These are phyloP conservation scores for Cercospora nicotianae DNA, from an alignment of 2,329 filamentous ascomycete genomes.

Conservation along the genomic window DNA sequence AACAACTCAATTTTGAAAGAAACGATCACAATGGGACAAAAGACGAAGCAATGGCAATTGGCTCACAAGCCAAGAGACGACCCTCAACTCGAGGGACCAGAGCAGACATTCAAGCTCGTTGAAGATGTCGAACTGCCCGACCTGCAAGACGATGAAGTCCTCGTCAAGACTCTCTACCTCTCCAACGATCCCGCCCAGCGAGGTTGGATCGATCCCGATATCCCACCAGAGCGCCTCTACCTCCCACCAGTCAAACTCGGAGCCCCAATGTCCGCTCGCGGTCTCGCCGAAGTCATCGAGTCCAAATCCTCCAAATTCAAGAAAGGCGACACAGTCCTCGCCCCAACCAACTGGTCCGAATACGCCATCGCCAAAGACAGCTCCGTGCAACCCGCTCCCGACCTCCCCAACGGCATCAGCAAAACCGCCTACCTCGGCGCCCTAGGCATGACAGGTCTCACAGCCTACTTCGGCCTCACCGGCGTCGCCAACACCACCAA, in stretches of 20 bases:
- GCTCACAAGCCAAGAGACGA: constrained; percentile 42
- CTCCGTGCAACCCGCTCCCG: constrained; percentile 27
- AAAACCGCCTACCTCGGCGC: constrained; percentile 50
- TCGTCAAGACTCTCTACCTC: constrained; percentile 50
- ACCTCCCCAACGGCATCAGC: constrained; percentile 39
- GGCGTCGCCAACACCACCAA: constrained; percentile 42
- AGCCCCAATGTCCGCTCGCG: constrained; percentile 42
- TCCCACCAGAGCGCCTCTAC: constrained; percentile 46
- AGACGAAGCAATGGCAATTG: constrained; percentile 48
- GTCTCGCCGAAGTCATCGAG: constrained; percentile 43
- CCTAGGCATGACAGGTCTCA: constrained; percentile 47
- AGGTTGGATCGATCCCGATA: constrained; percentile 48
- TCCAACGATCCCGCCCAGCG: constrained; percentile 58
- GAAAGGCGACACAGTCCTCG: constrained; percentile 42
- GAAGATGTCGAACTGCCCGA: constrained; percentile 33
- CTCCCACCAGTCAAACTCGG: constrained; percentile 46
- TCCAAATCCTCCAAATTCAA: constrained; percentile 37
- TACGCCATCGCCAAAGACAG: constrained; percentile 40
- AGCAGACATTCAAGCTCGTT: constrained; percentile 45
- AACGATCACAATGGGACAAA: constrained; percentile 55
- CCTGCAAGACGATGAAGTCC: constrained; percentile 43
- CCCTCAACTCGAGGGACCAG: constrained; percentile 41
- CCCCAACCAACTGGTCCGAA: constrained; percentile 44
- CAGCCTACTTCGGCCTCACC: constrained; percentile 52
- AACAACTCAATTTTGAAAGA: neutral